Base-by-base conservation (phyloP, 2,329 filamentous ascomycete species). In the Talaromyces sp. region DNA sequence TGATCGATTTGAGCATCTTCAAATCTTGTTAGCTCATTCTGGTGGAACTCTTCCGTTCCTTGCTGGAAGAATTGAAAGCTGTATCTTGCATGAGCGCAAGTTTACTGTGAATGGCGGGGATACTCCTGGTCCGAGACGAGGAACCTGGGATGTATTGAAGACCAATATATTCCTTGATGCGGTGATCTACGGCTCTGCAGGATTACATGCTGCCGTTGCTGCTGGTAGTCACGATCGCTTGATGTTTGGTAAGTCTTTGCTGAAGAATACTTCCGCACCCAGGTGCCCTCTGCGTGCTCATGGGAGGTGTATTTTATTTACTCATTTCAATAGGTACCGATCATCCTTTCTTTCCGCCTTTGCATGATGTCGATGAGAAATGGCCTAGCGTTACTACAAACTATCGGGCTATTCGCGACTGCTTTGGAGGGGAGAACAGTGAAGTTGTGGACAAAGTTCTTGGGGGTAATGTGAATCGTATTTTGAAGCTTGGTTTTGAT, bases 41-140 rank as follows among this genome's bases (percentile, higher is more conserved):
- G 92, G 92, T 1, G 92, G 92, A 2, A 93, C 91, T 1, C 76
- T 97, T 43, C 92, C 92, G 0, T 96, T 96, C 70, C 77, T 97
- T 2, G 92, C 91, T 0, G 92, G 92, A 0, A 80, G 92, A 24
- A 91, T 96, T 47, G 91, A 96, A 74, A 92, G 88, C 67, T 96
- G 91, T 68, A 86, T 96, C 48, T 72, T 85, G 52, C 92, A 96
- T 74, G 91, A 96, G 66, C 87, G 84, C 0, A 86, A 91, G 66
- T 80, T 95, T 35, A 83, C 87, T 50, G 77, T 80, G 1, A 81
- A 86, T 55, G 87, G 86, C 9, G 86, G 54, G 65, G 82, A 67
- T 82, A 52, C 86, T 78, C 84, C 73, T 80, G 76, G 80, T 77
- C 76, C 88, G 32, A 77, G 76, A 62, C 75, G 80, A 49, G 79